Evolutionary conservation across 2,329 filamentous ascomycete genomes (phyloP), one percentile per base, ranked within the genome.

Genomic region (Fusarium denticulatum): DNA sequence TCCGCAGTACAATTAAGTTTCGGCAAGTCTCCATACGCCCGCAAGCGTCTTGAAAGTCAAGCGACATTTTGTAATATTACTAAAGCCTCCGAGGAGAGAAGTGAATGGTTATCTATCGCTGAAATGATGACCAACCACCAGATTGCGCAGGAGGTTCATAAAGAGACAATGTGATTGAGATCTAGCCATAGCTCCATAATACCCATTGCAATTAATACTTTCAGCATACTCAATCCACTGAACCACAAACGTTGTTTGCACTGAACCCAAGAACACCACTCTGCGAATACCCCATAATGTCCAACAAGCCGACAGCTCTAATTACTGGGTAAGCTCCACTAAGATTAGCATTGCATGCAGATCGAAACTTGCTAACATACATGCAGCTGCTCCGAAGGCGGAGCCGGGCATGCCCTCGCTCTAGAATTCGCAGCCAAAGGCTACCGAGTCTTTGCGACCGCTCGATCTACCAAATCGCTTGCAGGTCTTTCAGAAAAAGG

Each of bases 361-460:
- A 30, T 22, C 0, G 2, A 7, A 7, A n/a, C 24, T 30, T 18
- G 3, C 15, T 55, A 0, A 55, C 15, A 18, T 6, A 0, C 0
- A 2, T 10, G 20, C 3, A 70, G 67, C 14, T 64, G 53, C 11
- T 70, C 67, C 4, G 26, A 64, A 18, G 67, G 64, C 10, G 36
- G 64, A 30, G 65, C 64, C 2, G 59, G 65, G 1, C 58, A 70
- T 11, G 64, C 67, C 2, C 36, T 70, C 11, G 67, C 64, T 34
- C 14, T 60, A 2, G 59, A 64, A 13, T 70, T 70, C 22, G 53
- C 59, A 4, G 28, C 47, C 5, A 45, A 50, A 28, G 67, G 64
- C n/a, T 64, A 50, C 13, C 67, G 64, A 5, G 67, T 69, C 14
- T 70, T 70, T 28, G 67, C 67, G 0, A 70, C 67, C 3, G 64